Conservation (phyloP, 495 filamentous ascomycete species). For the Talaromyces adpressus region DNA sequence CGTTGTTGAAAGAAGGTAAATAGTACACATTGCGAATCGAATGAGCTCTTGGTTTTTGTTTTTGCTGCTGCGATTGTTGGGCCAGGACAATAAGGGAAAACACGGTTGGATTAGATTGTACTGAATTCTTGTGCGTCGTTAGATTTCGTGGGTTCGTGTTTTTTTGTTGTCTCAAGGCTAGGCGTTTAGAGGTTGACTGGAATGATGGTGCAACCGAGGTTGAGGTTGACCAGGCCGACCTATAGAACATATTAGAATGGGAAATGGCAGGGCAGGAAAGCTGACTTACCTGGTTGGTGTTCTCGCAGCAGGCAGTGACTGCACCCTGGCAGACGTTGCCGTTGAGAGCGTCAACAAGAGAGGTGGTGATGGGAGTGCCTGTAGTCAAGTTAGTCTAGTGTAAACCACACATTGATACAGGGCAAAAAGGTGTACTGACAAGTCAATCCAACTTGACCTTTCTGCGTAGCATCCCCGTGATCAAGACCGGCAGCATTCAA, state of each 20-base stretch:
- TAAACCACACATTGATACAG: not conserved
- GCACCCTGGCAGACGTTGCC: constrained; percentile 9
- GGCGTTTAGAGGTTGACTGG: constrained; percentile 6
- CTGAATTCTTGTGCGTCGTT: not conserved
- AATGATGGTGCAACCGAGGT: constrained; percentile 9
- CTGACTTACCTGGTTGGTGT: constrained; percentile 5
- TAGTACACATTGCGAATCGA: not conserved
- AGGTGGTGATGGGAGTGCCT: constrained; percentile 10
- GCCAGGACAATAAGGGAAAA: not conserved
- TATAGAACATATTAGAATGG: not conserved
- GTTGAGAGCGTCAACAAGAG: constrained; percentile 8
- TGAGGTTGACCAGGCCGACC: constrained; percentile 8
- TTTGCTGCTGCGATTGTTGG: not conserved
- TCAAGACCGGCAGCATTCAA: constrained; percentile 5
- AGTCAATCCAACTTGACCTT: constrained; percentile 9
- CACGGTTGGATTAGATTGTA: not conserved
- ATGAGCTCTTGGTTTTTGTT: not conserved
- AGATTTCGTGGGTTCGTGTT: not conserved
- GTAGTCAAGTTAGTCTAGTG: not conserved
- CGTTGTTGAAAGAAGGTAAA: not conserved
- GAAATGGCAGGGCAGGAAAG: not conserved
- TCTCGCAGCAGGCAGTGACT: constrained; percentile 8
- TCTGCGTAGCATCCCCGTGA: not conserved
- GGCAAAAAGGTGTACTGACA: not conserved
- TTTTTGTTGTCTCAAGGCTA: not conserved